Conservation (phyloP, 2,329 filamentous ascomycete species). For the Phyllosticta capitalensis region DNA sequence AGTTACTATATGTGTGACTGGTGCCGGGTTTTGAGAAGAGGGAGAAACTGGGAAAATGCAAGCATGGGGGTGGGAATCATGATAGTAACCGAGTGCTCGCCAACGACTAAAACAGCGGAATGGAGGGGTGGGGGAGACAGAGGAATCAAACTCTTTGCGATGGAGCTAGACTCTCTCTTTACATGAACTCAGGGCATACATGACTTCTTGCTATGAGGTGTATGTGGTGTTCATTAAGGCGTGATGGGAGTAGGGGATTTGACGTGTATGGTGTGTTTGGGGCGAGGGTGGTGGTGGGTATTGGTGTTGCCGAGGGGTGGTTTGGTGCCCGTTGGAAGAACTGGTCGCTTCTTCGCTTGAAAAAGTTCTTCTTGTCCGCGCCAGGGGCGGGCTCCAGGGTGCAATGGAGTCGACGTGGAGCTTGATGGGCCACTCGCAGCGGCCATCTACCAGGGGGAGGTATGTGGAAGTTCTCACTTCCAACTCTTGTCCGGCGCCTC, state of each 20-base stretch:
- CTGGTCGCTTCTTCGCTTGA: background rate
- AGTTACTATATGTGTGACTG: background rate
- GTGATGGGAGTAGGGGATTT: conserved; percentile 9
- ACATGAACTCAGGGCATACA: conserved; percentile 16
- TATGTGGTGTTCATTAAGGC: conserved; percentile 8
- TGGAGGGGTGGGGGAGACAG: background rate
- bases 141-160: background rate
- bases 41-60: background rate
- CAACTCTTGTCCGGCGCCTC: background rate
- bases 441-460: background rate
- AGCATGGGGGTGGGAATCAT: background rate
- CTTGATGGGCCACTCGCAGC: background rate
- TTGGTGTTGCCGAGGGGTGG: conserved; percentile 8
- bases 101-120: background rate
- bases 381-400: background rate
- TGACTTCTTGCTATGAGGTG: conserved; percentile 10
- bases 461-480: background rate
- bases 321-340: background rate
- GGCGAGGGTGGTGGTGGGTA: background rate
- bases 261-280: conserved; percentile 5
- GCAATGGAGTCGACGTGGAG: background rate
- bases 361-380: background rate
- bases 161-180: conserved; percentile 9
- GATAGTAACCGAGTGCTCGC: background rate
- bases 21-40: background rate